Base-by-base conservation (phyloP, 2,329 filamentous ascomycete species). In the Neonectria ditissima region DNA sequence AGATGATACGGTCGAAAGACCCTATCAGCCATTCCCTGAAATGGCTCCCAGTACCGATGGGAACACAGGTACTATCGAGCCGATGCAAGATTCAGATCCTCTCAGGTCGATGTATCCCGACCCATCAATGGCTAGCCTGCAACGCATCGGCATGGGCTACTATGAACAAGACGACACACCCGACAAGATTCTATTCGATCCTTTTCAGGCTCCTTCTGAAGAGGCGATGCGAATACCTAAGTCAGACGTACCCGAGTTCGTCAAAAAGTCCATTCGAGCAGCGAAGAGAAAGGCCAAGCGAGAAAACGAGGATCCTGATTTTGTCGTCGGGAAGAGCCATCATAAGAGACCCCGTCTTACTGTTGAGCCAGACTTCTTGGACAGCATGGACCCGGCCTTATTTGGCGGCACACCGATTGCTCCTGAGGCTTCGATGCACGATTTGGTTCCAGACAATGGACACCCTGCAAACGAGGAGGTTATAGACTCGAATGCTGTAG, bases 141-240 rank as follows among this genome's bases (percentile, higher is more conserved):
- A 84, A 54, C 80, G 84, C 32, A 84, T 88, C 66, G 87, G 87
- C 16, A 84, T 87, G 80, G 86, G 86, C 10, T 89, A 88, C 74
- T 89, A 88, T 71, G 83, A 88, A 60, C 86, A 87, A 68, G 85
- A 87, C 63, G 84, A 87, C 67, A 82, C 81, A 22, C 81, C 83
- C 2, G 85, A 88, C 73, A 86, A 80, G 70, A 89, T 89, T 73
- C 74, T 89, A 3, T 89, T 89, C 62, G 85, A 89, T 65, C 83
- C 83, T 9, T 89, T 87, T 70, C 83, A 88, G 67, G 80, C 80
- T 28, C 86, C 86, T 5, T 77, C 82, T 13, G 78, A 80, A 4
- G 83, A 85, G 4, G 75, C 76, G 11, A 70, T 86, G 56, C 71
- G 75, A 34, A 72, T 77, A 5, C 78, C 82, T 9, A 81, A 86